Evolutionary conservation across 306 rosid genomes (phyloP), one percentile per base, ranked within the genome.

Genomic region (Aeschynomene evenia): DNA sequence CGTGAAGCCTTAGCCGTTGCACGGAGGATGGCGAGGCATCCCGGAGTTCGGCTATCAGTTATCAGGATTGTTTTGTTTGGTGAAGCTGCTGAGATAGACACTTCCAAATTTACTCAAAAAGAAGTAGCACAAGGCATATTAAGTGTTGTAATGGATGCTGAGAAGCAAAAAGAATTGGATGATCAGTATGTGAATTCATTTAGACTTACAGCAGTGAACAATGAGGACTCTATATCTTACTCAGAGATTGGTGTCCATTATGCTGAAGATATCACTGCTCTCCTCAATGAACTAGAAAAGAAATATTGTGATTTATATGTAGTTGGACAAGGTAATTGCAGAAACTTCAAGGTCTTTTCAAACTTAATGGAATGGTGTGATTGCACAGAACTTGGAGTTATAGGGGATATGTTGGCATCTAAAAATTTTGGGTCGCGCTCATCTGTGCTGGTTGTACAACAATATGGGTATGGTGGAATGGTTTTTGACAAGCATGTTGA

Each of bases 1-100:
- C 79, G 86, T 6, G 89, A 85, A 72, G 96, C 96, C 9, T 50
- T 85, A 1, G 81, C 86, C 4, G 66, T 85, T 49, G 85, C 88
- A 28, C 68, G 77, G 85, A 80, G 89, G 39, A 85, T 90, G 85
- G 74, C 82, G 0, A 68, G 61, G 14, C 72, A 81, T 54, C 85
- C 88, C 0, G 12, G 31, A 18, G 65, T 82, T 0, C 22, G 33
- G 6, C 15, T 91, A 1, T 80, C 89, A 2, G 80, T 88, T 1
- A 40, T 80, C 48, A 52, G 90, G 33, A 76, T 86, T 14, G 37
- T 74, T 42, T 64, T 71, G 3, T 53, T 54, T 1, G 74, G 53
- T 54, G 75, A 83, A 8, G 85, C 72, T 0, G 57, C 71, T 2
- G 63, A 72, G 43, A 29, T 54, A 9, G 78, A 78, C 7, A 10